These are phyloP conservation scores for Saposhnikovia divaricata DNA, from an alignment of 129 eudicot species.

Conservation along the genomic window DNA sequence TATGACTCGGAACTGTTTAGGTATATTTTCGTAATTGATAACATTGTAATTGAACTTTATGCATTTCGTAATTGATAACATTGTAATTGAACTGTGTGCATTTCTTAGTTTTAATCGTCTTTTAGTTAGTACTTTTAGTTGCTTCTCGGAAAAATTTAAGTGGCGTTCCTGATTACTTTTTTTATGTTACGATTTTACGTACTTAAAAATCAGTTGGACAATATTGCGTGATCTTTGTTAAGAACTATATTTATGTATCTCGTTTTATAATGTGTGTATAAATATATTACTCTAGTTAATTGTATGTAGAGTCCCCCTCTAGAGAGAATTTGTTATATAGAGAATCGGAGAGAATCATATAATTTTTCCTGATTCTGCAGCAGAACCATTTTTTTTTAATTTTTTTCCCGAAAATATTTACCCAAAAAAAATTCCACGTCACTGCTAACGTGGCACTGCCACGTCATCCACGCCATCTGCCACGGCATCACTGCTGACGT, in stretches of 20 bases:
- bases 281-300: background rate
- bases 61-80: background rate
- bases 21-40: background rate
- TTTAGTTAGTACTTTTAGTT: background rate
- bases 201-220: background rate
- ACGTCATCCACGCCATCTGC: too few relatives aligned
- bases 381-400: too few relatives aligned
- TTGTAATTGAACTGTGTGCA: background rate
- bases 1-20: conserved; percentile 18
- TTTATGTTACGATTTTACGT: too few relatives aligned
- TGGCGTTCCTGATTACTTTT: too few relatives aligned
- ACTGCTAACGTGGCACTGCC: too few relatives aligned
- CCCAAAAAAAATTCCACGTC: too few relatives aligned
- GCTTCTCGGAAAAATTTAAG: background rate
- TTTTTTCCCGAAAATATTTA: too few relatives aligned
- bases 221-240: background rate
- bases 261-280: background rate
- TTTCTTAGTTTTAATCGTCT: background rate
- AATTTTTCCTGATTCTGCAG: too few relatives aligned
- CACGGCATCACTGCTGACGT: too few relatives aligned
- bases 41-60: background rate
- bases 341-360: too few relatives aligned
- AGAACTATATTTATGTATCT: background rate
- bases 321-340: too few relatives aligned
- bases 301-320: too few relatives aligned